These are phyloP conservation scores for Alnus glutinosa DNA, from an alignment of 306 rosid genomes.

Conservation along the genomic window DNA sequence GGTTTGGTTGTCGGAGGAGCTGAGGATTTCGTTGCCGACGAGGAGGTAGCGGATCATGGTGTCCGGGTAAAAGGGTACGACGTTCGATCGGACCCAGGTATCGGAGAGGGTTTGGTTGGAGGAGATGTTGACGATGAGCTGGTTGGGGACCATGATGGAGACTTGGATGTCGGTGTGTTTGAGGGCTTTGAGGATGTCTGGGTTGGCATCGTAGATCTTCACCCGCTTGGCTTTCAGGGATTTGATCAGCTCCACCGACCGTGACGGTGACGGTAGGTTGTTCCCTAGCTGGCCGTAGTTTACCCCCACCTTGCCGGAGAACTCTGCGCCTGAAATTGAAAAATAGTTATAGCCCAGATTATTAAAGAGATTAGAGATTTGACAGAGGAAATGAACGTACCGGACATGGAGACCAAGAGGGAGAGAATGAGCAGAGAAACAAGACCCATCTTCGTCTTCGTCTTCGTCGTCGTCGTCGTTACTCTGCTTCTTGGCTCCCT, in stretches of 20 bases:
- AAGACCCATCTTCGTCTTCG: slow-evolving; percentile 28
- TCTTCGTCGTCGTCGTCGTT: slow-evolving; percentile 18
- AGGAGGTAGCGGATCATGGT: slow-evolving; percentile 73
- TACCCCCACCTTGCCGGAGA: slow-evolving; percentile 51
- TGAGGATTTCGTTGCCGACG: slow-evolving; percentile 75
- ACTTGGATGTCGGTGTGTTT: slow-evolving; percentile 50
- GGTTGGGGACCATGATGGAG: slow-evolving; percentile 71
- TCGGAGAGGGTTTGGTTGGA: slow-evolving; percentile 54
- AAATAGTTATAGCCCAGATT: not conserved
- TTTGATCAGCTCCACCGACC: slow-evolving; percentile 50
- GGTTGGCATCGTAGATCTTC: slow-evolving; percentile 55
- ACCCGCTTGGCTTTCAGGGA: slow-evolving; percentile 58
- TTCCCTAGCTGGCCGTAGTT: slow-evolving; percentile 78
- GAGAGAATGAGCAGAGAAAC: slow-evolving; percentile 37
- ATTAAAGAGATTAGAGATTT: not conserved
- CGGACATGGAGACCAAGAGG: slow-evolving; percentile 30
- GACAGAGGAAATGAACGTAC: slow-evolving; percentile 26
- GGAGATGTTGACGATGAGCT: slow-evolving; percentile 58
- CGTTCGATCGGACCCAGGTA: slow-evolving; percentile 54
- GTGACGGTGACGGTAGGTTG: slow-evolving; percentile 59
- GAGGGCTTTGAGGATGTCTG: slow-evolving; percentile 57
- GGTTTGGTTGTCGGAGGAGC: slow-evolving; percentile 30
- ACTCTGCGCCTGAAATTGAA: slow-evolving; percentile 41
- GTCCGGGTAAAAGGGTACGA: slow-evolving; percentile 52
- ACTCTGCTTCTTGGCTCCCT: not conserved